Evolutionary conservation across 2,329 filamentous ascomycete genomes (phyloP).

Genomic region (Aspergillus terreus): DNA sequence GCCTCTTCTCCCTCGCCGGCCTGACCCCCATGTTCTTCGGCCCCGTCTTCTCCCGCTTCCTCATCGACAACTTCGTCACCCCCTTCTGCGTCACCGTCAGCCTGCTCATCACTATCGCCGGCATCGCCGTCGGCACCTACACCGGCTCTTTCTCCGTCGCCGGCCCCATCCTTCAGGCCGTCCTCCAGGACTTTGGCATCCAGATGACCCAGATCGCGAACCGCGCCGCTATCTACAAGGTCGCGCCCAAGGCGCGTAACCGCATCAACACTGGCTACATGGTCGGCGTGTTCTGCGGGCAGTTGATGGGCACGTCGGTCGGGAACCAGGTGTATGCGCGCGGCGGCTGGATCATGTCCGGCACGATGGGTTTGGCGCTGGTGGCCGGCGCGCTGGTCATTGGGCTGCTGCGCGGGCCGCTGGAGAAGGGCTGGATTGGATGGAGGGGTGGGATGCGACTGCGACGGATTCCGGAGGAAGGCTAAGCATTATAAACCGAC

Average conservation of each 20-base stretch:
- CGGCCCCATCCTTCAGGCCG: conserved; percentile 69
- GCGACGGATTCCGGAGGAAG: background rate
- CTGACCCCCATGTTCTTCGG: conserved; percentile 65
- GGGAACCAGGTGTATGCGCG: conserved; percentile 46
- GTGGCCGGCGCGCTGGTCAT: conserved; percentile 48
- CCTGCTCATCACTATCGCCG: conserved; percentile 55
- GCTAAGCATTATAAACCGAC: background rate
- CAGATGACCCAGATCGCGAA: conserved; percentile 70
- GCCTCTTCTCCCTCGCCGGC: conserved; percentile 74
- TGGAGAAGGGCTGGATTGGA: conserved; percentile 57
- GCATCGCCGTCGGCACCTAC: conserved; percentile 66
- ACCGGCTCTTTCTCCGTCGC: conserved; percentile 63
- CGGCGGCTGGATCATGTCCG: conserved; percentile 55
- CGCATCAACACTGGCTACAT: conserved; percentile 80
- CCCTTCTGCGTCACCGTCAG: conserved; percentile 65
- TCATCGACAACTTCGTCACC: conserved; percentile 69
- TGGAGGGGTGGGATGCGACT: conserved; percentile 54
- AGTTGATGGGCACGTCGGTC: conserved; percentile 61
- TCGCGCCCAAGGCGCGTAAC: conserved; percentile 69
- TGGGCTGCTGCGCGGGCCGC: conserved; percentile 50
- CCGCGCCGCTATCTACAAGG: conserved; percentile 63
- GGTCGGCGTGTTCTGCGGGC: conserved; percentile 70
- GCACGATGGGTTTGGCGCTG: conserved; percentile 55
- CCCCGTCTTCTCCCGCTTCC: conserved; percentile 64
- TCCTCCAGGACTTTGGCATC: conserved; percentile 66